These are phyloP conservation scores for Ceratocystis eucalypticola DNA, from an alignment of 2,329 filamentous ascomycete genomes.

Conservation along the genomic window DNA sequence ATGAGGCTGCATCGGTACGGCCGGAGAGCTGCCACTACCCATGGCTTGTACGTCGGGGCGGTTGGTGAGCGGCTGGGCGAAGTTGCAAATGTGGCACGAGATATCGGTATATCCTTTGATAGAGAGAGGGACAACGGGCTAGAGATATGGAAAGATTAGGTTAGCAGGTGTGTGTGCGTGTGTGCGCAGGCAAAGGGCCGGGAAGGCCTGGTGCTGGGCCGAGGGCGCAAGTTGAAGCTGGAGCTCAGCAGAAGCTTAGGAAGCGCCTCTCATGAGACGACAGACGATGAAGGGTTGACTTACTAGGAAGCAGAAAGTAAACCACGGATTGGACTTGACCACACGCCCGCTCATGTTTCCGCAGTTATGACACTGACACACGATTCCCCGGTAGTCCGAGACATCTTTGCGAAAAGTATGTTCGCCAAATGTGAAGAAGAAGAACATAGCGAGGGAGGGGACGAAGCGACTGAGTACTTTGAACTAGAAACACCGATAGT, in stretches of 20 bases:
- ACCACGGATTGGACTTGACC: constrained; percentile 55
- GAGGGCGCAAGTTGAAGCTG: constrained; percentile 17
- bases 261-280: neutral
- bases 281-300: constrained; percentile 23
- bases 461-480: neutral
- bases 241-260: neutral
- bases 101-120: constrained; percentile 55
- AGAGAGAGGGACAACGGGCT: constrained; percentile 60
- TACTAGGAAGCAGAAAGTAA: constrained; percentile 66
- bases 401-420: constrained; percentile 47
- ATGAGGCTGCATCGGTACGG: constrained; percentile 11
- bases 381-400: constrained; percentile 46
- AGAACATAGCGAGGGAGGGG: constrained; percentile 36
- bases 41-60: constrained; percentile 43
- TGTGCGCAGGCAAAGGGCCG: constrained; percentile 53
- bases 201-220: constrained; percentile 17
- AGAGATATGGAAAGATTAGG: constrained; percentile 7
- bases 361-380: constrained; percentile 53
- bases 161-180: constrained; percentile 29
- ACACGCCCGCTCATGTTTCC: constrained; percentile 49
- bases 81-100: constrained; percentile 62
- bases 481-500: neutral
- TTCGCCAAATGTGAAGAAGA: constrained; percentile 49
- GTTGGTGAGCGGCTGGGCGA: constrained; percentile 51
- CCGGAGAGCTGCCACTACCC: constrained; percentile 30